phyloP scores from a whole-genome alignment of 441 rosid genomes.

The Pelargonium citronellum region DNA sequence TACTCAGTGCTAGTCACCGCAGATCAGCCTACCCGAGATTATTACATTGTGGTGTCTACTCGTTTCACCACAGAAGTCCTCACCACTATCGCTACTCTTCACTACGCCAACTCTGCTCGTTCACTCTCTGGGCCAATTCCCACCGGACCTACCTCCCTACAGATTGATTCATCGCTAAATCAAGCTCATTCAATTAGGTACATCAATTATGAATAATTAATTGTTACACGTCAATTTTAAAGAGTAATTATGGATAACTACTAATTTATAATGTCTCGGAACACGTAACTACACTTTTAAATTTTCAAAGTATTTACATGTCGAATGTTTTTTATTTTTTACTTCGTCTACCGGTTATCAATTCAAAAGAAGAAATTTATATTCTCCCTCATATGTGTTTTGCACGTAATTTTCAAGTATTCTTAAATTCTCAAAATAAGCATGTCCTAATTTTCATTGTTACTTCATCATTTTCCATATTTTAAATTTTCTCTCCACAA shows the following conservation, averaged over 20 bases:
- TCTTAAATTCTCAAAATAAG: no score
- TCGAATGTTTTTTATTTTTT: neutral
- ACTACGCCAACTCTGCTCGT: slow-evolving; percentile 66
- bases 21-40: slow-evolving; percentile 72
- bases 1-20: slow-evolving; percentile 74
- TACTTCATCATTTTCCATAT: no score
- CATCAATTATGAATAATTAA: neutral
- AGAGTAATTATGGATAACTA: no score
- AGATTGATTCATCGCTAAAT: slow-evolving; percentile 78
- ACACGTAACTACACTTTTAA: no score
- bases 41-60: slow-evolving; percentile 75
- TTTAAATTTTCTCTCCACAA: neutral
- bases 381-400: no score
- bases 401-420: no score
- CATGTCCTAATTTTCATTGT: no score
- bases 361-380: no score
- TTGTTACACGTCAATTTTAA: neutral
- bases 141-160: slow-evolving; percentile 60
- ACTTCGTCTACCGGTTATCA: no score
- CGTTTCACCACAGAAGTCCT: slow-evolving; percentile 55
- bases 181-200: slow-evolving; percentile 91
- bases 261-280: neutral
- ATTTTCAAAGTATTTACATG: no score
- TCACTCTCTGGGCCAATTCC: slow-evolving; percentile 66
- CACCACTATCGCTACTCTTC: slow-evolving; percentile 61